Conservation (phyloP, 139 green algal genomes). For the Tetradesmus lagerheimii region DNA sequence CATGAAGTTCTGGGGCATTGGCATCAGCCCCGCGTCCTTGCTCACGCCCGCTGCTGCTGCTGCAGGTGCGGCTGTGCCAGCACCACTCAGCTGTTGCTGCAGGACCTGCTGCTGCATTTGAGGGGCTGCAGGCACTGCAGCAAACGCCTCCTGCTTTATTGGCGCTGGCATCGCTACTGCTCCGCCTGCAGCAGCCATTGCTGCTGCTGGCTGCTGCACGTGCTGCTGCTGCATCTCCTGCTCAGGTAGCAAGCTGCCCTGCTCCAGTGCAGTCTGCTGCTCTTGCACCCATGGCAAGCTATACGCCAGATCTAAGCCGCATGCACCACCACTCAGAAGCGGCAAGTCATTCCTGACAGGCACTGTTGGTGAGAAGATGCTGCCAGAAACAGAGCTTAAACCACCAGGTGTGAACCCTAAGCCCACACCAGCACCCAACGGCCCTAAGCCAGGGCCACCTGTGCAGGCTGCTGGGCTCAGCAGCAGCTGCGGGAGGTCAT, state of each 20-base stretch:
- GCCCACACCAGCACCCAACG: not conserved
- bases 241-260: not conserved
- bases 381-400: not conserved
- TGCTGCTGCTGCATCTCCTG: not conserved
- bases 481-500: constrained; percentile 11
- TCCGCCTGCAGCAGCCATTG: not conserved
- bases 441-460: not conserved
- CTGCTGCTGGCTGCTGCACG: not conserved
- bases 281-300: not conserved
- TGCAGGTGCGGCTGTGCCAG: not conserved
- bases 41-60: not conserved
- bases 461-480: not conserved
- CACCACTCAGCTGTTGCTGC: not conserved
- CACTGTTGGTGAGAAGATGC: not conserved
- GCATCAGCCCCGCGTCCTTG: not conserved
- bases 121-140: not conserved
- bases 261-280: not conserved
- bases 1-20: not conserved
- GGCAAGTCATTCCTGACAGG: not conserved
- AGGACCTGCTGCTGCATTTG: not conserved
- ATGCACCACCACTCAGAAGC: not conserved
- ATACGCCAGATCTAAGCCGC: not conserved
- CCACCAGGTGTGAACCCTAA: not conserved
- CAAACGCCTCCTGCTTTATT: not conserved
- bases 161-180: not conserved